Evolutionary conservation across 148 eudicot species (phyloP).

Genomic region (Rhododendron griersonianum): DNA sequence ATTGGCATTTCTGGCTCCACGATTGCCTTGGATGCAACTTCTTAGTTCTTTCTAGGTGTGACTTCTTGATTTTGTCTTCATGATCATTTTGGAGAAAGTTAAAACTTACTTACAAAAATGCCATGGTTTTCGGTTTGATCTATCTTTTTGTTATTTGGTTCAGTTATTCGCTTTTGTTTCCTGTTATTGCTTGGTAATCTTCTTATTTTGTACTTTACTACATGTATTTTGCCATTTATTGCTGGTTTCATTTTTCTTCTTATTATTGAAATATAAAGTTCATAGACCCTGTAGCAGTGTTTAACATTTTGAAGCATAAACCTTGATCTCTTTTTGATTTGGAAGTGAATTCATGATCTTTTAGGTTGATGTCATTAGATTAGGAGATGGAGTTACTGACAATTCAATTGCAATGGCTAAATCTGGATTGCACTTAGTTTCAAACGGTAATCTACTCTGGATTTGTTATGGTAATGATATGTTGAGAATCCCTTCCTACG

Average conservation of each 20-base stretch:
- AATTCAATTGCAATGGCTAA: slow-evolving; percentile 4
- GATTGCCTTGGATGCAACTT: background rate
- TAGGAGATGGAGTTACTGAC: slow-evolving; percentile 3
- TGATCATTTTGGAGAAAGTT: background rate
- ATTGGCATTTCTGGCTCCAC: background rate
- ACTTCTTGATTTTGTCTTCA: background rate
- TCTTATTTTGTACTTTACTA: background rate
- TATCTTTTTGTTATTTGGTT: background rate
- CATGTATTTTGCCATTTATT: background rate
- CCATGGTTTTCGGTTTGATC: background rate
- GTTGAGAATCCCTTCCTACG: background rate
- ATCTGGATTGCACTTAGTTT: background rate
- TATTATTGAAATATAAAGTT: background rate
- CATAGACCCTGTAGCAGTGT: background rate
- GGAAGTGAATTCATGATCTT: slow-evolving; percentile 7
- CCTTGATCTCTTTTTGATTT: background rate
- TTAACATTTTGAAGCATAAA: slow-evolving; percentile 1
- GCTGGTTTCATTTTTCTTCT: background rate
- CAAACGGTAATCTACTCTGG: background rate
- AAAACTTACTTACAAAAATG: background rate
- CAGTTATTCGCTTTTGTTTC: background rate
- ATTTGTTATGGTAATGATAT: background rate
- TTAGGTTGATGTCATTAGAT: background rate
- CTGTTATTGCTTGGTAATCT: background rate
- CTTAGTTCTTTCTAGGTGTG: background rate